Base-by-base conservation (phyloP, 2,329 filamentous ascomycete species). In the Penicillium thymicola region DNA sequence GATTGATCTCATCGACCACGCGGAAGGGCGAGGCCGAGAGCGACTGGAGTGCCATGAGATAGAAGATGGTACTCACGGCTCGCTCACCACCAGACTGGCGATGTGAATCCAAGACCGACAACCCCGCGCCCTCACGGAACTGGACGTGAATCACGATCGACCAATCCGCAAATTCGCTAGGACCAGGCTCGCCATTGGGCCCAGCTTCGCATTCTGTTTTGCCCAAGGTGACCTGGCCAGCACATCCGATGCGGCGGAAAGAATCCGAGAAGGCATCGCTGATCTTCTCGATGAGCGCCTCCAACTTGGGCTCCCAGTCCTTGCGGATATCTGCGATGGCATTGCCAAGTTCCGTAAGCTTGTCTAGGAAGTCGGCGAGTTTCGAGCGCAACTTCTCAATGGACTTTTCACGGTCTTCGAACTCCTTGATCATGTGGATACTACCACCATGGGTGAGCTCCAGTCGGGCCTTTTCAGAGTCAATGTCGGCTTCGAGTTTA, bases 1-100 rank as follows among this genome's bases (percentile, higher is more conserved):
- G 94, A 71, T 99, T 99, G 81, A 99, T 99, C 78, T 99, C 94
- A 75, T 99, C 94, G 57, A 99, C 94, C 48, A 99, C 93, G 51
- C 94, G 91, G 83, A 99, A 99, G 1, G 94, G 94, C 4, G 92
- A 92, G 67, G 92, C 89, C 16, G 94, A 93, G 67, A 99, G 87
- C 48, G 90, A 90, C 74, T 99, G 94, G 27, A 99, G 84, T 5
- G 94, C 91, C 92, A 99, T 97, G 55, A 99, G 90, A 77, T 95
- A 99, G 82, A 97, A 99, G 70, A 97, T 96, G 14, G 94, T 99
- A 23, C 91, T 96, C 23, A 99, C 93, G 25, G 94, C 91, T 58
- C 94, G 89, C 78, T 99, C 94, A 62, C 94, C 94, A 67, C 94
- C 94, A 1, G 93, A 97, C 74, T 99, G 94, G 6, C 94, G 90